Percentiles rank a stretch among this genome's conserved stretches.
phyloP scores from a whole-genome alignment of 2,329 filamentous ascomycete genomes.

The Fusarium agapanthi region DNA sequence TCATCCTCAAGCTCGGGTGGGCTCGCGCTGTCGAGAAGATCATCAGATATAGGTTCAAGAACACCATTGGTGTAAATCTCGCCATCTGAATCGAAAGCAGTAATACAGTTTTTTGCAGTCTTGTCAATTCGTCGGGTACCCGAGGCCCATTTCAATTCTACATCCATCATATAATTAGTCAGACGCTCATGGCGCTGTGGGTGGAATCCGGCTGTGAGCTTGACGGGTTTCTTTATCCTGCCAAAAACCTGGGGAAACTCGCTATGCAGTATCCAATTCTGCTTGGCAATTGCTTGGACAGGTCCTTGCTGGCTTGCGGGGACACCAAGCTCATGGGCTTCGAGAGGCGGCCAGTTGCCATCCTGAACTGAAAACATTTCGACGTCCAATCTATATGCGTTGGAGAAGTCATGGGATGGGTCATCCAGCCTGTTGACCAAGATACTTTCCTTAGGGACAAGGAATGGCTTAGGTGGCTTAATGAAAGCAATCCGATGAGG shows the following conservation, averaged over 20 bases:
- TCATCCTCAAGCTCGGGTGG: conserved; percentile 20
- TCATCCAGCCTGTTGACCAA: conserved; percentile 59
- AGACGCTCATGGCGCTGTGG: conserved; percentile 35
- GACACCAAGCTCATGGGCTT: conserved; percentile 48
- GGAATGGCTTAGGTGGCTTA: conserved; percentile 59
- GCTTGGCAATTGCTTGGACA: conserved; percentile 31
- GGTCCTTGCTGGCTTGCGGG: conserved; percentile 25
- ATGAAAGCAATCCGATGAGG: conserved; percentile 58
- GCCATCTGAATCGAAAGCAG: conserved; percentile 49
- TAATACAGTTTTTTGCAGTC: conserved; percentile 56
- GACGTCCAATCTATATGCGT: conserved; percentile 59
- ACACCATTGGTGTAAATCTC: conserved; percentile 38
- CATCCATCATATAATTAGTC: conserved; percentile 59
- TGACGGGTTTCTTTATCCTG: conserved; percentile 50
- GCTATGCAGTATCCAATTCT: conserved; percentile 53
- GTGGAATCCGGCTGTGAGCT: conserved; percentile 40
- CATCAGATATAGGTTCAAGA: conserved; percentile 33
- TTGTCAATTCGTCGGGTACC: conserved; percentile 52
- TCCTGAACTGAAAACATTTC: conserved; percentile 62
- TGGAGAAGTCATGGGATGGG: conserved; percentile 56
- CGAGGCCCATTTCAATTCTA: conserved; percentile 58
- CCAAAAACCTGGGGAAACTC: conserved; percentile 54
- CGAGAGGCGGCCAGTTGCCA: conserved; percentile 62
- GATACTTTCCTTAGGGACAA: conserved; percentile 61
- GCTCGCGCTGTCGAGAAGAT: conserved; percentile 24